These are phyloP conservation scores for Zymoseptoria crescenta DNA, from an alignment of 2,329 filamentous ascomycete species.

Conservation along the genomic window DNA sequence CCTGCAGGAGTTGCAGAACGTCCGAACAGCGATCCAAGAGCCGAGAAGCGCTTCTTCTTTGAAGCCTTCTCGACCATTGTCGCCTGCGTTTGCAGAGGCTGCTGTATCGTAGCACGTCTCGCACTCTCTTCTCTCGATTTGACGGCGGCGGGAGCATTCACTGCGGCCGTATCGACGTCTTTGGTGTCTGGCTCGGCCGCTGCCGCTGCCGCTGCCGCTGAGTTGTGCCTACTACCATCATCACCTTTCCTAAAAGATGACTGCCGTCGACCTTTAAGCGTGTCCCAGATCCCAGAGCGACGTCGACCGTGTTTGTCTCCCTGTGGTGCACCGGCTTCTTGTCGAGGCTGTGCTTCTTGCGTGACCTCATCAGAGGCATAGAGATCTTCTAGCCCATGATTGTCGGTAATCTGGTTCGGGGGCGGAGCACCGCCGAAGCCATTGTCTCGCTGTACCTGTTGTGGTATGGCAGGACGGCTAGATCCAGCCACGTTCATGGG, in stretches of 20 bases:
- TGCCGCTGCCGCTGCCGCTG: no score
- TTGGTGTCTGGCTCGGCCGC: background rate
- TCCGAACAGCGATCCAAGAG: slow-evolving; percentile 37
- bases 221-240: background rate
- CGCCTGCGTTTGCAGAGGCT: slow-evolving; percentile 24
- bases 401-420: slow-evolving; percentile 11
- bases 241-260: slow-evolving; percentile 7
- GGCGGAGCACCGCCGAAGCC: slow-evolving; percentile 1
- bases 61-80: slow-evolving; percentile 17
- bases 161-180: background rate
- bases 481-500: background rate
- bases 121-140: background rate
- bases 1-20: slow-evolving; percentile 26
- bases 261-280: slow-evolving; percentile 12
- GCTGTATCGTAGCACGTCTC: slow-evolving; percentile 20
- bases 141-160: background rate
- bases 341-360: background rate
- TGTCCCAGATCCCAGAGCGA: slow-evolving; percentile 18
- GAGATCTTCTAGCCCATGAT: slow-evolving; percentile 16
- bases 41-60: slow-evolving; percentile 37
- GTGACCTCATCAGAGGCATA: background rate
- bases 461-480: no score
- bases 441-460: background rate
- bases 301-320: slow-evolving; percentile 9
- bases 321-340: background rate